A percentile compares a stretch with the other conserved stretches of the same genome.
Conservation (phyloP, 179 eudicot genomes). For the Beta corolliflora region DNA sequence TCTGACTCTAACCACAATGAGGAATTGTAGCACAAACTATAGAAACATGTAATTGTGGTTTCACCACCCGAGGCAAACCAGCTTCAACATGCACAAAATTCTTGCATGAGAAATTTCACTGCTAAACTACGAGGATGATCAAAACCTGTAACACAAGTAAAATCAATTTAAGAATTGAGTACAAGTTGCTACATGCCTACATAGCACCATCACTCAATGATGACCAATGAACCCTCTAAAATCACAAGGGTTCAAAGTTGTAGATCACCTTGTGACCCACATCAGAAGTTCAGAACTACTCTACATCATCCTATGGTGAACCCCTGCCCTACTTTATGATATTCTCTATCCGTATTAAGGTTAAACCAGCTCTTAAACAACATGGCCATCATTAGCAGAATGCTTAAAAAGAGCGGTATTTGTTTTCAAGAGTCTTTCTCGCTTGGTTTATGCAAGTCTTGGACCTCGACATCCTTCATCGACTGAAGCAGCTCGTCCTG, state of each 20-base stretch:
- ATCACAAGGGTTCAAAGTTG: constrained; percentile 37
- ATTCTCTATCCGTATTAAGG: constrained; percentile 38
- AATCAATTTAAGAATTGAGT: constrained; percentile 37
- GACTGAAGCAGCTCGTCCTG: constrained; percentile 60
- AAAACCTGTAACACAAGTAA: constrained; percentile 21
- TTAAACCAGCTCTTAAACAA: constrained; percentile 23
- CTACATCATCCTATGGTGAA: constrained; percentile 32
- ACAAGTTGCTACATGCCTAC: constrained; percentile 29
- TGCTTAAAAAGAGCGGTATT: not conserved
- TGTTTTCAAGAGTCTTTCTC: constrained; percentile 16
- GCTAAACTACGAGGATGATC: constrained; percentile 12
- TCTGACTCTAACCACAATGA: not conserved
- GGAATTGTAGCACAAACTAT: not conserved
- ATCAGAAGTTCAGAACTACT: constrained; percentile 3
- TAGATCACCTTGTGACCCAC: constrained; percentile 27
- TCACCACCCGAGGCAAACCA: not conserved
- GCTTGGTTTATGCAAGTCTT: constrained; percentile 22
- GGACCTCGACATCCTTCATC: constrained; percentile 28
- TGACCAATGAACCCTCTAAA: constrained; percentile 40
- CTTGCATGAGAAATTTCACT: constrained; percentile 19
- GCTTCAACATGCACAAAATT: constrained; percentile 5
- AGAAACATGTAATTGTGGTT: not conserved
- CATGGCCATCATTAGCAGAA: constrained; percentile 1
- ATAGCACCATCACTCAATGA: constrained; percentile 36
- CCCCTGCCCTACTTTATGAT: constrained; percentile 30